Conservation (phyloP, 2,329 filamentous ascomycete species). For the Botryotinia narcissicola region DNA sequence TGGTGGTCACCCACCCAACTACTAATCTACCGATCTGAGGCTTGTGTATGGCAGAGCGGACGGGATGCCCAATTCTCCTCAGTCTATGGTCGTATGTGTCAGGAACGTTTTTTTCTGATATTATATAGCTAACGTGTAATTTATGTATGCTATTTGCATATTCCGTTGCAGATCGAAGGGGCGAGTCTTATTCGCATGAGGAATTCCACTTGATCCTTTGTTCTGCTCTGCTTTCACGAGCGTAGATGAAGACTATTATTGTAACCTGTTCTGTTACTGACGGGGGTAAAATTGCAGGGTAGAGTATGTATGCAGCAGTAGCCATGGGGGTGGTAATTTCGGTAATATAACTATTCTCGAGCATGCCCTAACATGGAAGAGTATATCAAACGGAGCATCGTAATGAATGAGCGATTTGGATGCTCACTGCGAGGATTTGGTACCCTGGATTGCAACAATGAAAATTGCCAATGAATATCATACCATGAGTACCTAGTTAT, state of each 20-base stretch:
- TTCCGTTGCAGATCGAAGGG: not conserved
- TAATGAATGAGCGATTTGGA: not conserved
- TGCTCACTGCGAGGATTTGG: not conserved
- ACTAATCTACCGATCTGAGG: not conserved
- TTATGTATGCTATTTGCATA: not conserved
- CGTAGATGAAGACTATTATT: fast-evolving
- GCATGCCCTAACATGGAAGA: not conserved
- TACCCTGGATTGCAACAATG: not conserved
- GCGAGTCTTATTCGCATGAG: fast-evolving
- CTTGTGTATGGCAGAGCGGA: not conserved
- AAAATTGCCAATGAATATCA: not conserved
- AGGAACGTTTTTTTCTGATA: fast-evolving
- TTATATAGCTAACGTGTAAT: fast-evolving
- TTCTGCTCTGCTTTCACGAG: not conserved
- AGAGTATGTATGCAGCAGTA: not conserved
- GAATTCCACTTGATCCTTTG: not conserved
- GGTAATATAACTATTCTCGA: not conserved
- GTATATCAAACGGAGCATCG: not conserved
- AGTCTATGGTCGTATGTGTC: not conserved
- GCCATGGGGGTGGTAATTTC: not conserved
- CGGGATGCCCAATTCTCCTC: not conserved
- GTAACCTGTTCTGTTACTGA: not conserved
- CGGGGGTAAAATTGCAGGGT: not conserved
- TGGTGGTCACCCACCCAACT: not conserved
- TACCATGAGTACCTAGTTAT: not conserved